Evolutionary conservation across 1,284 basidiomycete species (phyloP).

Genomic region (Cryptococcus sp.): DNA sequence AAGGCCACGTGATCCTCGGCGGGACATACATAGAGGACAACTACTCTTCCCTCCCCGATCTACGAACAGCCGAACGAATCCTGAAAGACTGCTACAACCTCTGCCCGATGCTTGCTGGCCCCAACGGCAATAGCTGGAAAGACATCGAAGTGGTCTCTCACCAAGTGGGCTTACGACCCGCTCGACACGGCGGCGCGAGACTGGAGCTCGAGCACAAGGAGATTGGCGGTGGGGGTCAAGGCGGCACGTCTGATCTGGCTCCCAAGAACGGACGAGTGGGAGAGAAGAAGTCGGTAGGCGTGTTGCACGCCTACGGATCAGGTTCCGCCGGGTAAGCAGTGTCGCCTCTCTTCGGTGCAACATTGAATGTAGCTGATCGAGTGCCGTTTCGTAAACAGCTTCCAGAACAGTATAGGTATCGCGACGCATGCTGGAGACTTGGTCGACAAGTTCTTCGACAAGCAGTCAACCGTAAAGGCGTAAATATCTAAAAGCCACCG

Average conservation of each 20-base stretch:
- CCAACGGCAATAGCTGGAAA: conserved; percentile 38
- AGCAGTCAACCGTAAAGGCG: neutral
- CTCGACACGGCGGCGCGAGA: conserved; percentile 66
- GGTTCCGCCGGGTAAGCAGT: conserved; percentile 48
- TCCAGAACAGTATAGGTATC: conserved; percentile 45
- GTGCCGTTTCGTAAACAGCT: conserved; percentile 24
- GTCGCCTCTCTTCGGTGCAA: neutral
- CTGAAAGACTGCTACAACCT: conserved; percentile 48
- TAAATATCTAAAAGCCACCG: neutral
- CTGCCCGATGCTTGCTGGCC: conserved; percentile 48
- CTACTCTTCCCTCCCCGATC: conserved; percentile 43
- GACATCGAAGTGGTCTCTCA: conserved; percentile 60
- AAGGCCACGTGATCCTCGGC: conserved; percentile 49
- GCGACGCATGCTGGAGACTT: conserved; percentile 44
- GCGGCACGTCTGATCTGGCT: conserved; percentile 6
- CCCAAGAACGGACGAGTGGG: conserved; percentile 24
- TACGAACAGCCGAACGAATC: conserved; percentile 46
- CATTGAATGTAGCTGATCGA: neutral
- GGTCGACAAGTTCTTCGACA: conserved; percentile 17
- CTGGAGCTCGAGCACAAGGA: conserved; percentile 63
- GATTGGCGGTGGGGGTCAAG: conserved; percentile 52
- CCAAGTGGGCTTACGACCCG: conserved; percentile 71
- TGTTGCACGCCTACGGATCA: conserved; percentile 72
- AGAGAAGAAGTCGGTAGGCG: conserved; percentile 56
- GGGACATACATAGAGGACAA: conserved; percentile 44